Evolutionary conservation across 2,329 filamentous ascomycete species (phyloP), one percentile per base, ranked within the genome.

Genomic region (Colletotrichum sp.): DNA sequence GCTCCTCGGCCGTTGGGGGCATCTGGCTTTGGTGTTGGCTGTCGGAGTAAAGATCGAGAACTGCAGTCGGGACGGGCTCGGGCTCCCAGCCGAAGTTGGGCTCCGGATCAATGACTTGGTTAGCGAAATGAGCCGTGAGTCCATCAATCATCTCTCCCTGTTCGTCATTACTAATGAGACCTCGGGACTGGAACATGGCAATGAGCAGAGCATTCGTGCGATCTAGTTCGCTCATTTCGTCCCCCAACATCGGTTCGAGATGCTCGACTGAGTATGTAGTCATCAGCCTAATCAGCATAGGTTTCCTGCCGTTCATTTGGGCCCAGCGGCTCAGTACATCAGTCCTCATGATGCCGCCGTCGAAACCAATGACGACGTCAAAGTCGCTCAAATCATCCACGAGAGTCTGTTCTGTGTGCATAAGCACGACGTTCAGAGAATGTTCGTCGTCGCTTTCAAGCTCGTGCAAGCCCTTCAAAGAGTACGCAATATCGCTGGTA

Each of bases 231-330:
- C 85, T 82, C 67, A 87, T 77, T 6, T 81, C 78, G 3, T 84
- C 81, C 3, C 85, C 83, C 30, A 91, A 82, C 18, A 87, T 84
- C 65, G 89, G 82, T 72, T 88, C 87, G 57, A 92, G 85, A 75
- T 92, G 91, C 80, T 92, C 90, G 49, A 92, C 86, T 2, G 90
- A 89, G 77, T 89, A 87, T 4, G 85, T 87, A 7, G 86, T 88
- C 7, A 89, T 87, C 7, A 92, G 84, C 0, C 84, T 83, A 71
- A 92, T 79, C 2, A 90, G 81, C n/a, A 90, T 79, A 0, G 88
- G 89, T 55, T 82, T 81, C 72, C 81, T 84, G 28, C 74, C 74
- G 21, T 55, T 76, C 71, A 74, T 74, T 3, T 39, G 44, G n/a
- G 70, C 65, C 74, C 74, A 76, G 39, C 52, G 74, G 34, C 71